Evolutionary conservation across 2,329 filamentous ascomycete genomes (phyloP).

Genomic region (Ophiocordyceps camponoti-leonardi): DNA sequence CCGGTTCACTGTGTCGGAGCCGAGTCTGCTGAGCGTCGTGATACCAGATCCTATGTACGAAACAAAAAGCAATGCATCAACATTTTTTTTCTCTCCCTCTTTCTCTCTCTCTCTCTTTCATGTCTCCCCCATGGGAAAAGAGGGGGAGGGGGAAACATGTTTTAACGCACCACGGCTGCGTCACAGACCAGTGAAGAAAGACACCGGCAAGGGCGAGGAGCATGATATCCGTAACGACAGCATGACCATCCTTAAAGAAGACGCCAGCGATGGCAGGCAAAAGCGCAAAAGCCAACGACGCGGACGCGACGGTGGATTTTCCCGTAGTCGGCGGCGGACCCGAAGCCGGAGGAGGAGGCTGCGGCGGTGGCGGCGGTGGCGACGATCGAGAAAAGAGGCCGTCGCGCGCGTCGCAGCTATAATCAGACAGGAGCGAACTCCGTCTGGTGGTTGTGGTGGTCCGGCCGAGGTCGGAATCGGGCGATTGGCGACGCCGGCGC

Average conservation of each 20-base stretch:
- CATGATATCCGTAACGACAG: slow-evolving; percentile 71
- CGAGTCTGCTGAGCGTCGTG: slow-evolving; percentile 49
- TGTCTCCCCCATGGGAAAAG: too few species aligned
- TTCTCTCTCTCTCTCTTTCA: too few species aligned
- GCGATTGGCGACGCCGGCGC: not conserved
- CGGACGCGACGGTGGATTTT: slow-evolving; percentile 55
- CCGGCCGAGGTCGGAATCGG: not conserved
- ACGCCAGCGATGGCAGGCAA: slow-evolving; percentile 74
- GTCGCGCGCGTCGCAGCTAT: slow-evolving; percentile 52
- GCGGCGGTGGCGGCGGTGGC: slow-evolving; percentile 16
- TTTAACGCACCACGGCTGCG: slow-evolving; percentile 60
- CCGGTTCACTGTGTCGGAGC: slow-evolving; percentile 22
- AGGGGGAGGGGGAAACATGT: not conserved
- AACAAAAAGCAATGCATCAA: too few species aligned
- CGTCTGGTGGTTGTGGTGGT: not conserved
- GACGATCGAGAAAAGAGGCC: slow-evolving; percentile 33
- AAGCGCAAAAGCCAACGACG: slow-evolving; percentile 70
- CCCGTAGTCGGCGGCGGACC: slow-evolving; percentile 30
- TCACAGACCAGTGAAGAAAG: slow-evolving; percentile 84
- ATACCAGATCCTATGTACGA: slow-evolving; percentile 50
- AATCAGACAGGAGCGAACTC: slow-evolving; percentile 43
- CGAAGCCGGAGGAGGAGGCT: slow-evolving; percentile 7
- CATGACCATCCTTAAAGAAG: slow-evolving; percentile 69
- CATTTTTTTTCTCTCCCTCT: too few species aligned
- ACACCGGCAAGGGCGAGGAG: slow-evolving; percentile 64